A percentile compares a stretch with the other conserved stretches of the same genome.
Evolutionary conservation across 768 basidiomycete species (phyloP).

Genomic region (Hericium alpestre): DNA sequence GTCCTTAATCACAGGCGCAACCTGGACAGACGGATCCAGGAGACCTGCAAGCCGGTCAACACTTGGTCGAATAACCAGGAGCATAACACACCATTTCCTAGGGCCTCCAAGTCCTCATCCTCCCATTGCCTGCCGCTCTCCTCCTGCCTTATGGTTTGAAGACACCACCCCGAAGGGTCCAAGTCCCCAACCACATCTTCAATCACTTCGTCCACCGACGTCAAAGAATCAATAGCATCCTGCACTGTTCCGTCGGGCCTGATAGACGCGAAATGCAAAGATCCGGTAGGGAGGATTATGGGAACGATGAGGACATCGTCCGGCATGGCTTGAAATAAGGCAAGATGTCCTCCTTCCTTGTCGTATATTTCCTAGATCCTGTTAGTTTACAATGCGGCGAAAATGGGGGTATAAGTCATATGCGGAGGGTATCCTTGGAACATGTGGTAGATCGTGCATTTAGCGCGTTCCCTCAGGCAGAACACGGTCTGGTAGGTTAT

Average conservation of each 20-base stretch:
- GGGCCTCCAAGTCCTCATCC: constrained; percentile 52
- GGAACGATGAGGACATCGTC: constrained; percentile 43
- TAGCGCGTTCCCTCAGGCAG: background rate
- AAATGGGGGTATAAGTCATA: background rate
- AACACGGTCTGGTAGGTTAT: background rate
- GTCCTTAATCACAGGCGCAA: constrained; percentile 44
- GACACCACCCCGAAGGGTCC: constrained; percentile 51
- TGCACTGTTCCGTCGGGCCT: constrained; percentile 40
- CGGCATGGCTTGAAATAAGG: constrained; percentile 24
- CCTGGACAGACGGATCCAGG: constrained; percentile 29
- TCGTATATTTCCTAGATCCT: too few species aligned
- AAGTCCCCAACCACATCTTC: constrained; percentile 47
- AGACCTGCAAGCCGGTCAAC: constrained; percentile 32
- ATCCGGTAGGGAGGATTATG: constrained; percentile 44
- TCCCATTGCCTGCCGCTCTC: constrained; percentile 56
- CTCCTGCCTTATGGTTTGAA: constrained; percentile 55
- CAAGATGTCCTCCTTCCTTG: background rate
- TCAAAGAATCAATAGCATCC: constrained; percentile 47
- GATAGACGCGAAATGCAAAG: constrained; percentile 55
- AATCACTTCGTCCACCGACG: constrained; percentile 37
- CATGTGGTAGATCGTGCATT: background rate
- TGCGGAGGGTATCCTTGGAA: background rate
- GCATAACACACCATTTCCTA: constrained; percentile 47
- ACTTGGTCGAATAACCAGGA: background rate
- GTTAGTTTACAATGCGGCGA: background rate